Base-by-base conservation (phyloP, 345 rosid species). In the Atalantia buxifolia region DNA sequence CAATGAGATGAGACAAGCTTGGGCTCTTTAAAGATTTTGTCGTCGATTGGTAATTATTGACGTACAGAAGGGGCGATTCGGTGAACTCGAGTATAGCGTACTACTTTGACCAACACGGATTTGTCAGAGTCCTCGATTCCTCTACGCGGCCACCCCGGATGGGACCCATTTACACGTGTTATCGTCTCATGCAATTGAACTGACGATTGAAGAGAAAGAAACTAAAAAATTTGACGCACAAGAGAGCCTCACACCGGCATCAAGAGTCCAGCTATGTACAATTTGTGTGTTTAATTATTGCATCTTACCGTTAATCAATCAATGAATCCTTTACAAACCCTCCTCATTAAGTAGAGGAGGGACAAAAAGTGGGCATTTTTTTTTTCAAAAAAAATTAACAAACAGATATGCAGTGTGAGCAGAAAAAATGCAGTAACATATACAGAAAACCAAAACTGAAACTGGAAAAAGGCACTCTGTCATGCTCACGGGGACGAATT, bases 371-470 rank as follows among this genome's bases (percentile, higher is more conserved):
- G 9, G 33, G 33, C 60, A 14, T 36, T 31, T 9, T 50, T 27
- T 27, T 22, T 13, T 13, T 16, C 79, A 79, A 77, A 22, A 60
- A 19, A 66, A 33, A 64, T 69, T 40, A 76, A 38, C 76, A 66
- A 67, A 50, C 38, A 68, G 65, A 22, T 53, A 8, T 25, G 77
- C 48, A 61, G 66, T 50, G 45, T 36, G 63, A 65, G 50, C 30
- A 60, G 12, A 28, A 62, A 30, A 66, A 66, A n/a, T 63, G 67
- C 13, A 14, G 53, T 18, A 62, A 74, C 78, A 68, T 66, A 4
- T 71, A 76, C 74, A 75, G 35, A 56, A 74, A 69, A 79, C 74
- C 86, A 88, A 88, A 84, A 88, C 75, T 81, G 81, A 66, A 63
- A 48, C 27, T 33, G 64, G 48, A 57, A 63, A 53, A 60, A 56